Base-by-base conservation (phyloP, 305 asterid genomes). In the Withania somnifera region DNA sequence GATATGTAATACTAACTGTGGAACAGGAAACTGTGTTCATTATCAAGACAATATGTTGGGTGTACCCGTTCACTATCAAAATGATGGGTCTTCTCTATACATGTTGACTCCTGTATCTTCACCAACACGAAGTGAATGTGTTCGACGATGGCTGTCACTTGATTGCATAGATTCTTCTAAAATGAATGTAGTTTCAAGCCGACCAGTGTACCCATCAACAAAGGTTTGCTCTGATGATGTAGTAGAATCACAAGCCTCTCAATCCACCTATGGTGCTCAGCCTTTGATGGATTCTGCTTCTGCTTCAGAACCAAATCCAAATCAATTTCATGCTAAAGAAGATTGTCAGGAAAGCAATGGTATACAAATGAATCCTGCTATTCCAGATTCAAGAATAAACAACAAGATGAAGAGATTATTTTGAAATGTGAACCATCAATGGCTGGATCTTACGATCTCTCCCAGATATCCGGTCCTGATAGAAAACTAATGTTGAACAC, bases 391-490 rank as follows among this genome's bases (percentile, higher is more conserved):
- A 19, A 79, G 56, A 80, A 81, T 61, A 53, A 58, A 47, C 60
- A 24, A 80, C 60, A 61, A 58, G 77, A 71, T 75, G 86, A 82
- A 47, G 84, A 45, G 22, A 81, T 67, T 61, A 77, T 51, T 82
- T 80, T 78, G 66, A 87, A 82, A 82, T 79, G 81, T 84, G 86
- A 91, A 69, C 79, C 84, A 83, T 87, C 90, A 77, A 82, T 87
- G 79, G 81, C 80, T 82, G 80, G 82, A 84, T 89, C 90, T 22
- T 90, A 79, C 57, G 93, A 91, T 82, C 64, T 83, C 77, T 96
- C 99, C 86, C 99, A 96, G 93, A 88, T 96, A 86, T 96, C 99
- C 32, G 97, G 95, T 79, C 98, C 99, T 83, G 96, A 93, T 83
- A 84, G 86, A 82, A 89, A 84, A n/a, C n/a, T n/a, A n/a, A n/a